Conservation (phyloP, 2,329 filamentous ascomycete species). For the Hirsutella rhossiliensis region DNA sequence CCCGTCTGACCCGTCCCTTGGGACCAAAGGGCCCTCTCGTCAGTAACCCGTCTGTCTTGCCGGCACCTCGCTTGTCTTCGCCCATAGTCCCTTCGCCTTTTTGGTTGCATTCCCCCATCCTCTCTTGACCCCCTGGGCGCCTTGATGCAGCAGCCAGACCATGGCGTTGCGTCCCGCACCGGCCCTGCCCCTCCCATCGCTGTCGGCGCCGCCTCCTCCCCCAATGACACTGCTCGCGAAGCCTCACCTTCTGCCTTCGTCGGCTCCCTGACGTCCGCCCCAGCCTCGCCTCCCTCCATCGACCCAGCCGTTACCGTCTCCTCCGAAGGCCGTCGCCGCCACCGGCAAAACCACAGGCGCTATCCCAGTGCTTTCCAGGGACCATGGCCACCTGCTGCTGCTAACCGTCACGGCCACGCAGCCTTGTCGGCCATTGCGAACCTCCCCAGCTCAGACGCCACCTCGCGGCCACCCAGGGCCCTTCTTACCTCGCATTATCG, state of each 20-base stretch:
- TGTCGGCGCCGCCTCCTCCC: not conserved
- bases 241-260: not conserved
- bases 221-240: not conserved
- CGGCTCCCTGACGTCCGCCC: not conserved
- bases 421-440: slow-evolving; percentile 2
- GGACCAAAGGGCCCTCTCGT: not conserved
- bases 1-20: not conserved
- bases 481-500: slow-evolving; percentile 1
- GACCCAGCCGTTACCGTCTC: not conserved
- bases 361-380: slow-evolving; percentile 1
- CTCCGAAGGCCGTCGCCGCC: slow-evolving; percentile 1
- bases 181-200: slow-evolving; percentile 3
- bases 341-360: slow-evolving; percentile 5
- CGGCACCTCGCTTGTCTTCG: not conserved
- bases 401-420: slow-evolving; percentile 5
- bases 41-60: no score
- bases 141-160: slow-evolving; percentile 18
- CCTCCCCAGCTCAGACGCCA: not conserved
- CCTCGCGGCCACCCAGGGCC: not conserved
- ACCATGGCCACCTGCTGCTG: slow-evolving; percentile 8
- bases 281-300: not conserved
- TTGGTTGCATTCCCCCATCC: not conserved
- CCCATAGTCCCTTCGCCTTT: not conserved
- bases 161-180: slow-evolving; percentile 5
- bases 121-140: slow-evolving; percentile 10